Conservation (phyloP, 2,329 filamentous ascomycete species). For the Venturia effusa region DNA sequence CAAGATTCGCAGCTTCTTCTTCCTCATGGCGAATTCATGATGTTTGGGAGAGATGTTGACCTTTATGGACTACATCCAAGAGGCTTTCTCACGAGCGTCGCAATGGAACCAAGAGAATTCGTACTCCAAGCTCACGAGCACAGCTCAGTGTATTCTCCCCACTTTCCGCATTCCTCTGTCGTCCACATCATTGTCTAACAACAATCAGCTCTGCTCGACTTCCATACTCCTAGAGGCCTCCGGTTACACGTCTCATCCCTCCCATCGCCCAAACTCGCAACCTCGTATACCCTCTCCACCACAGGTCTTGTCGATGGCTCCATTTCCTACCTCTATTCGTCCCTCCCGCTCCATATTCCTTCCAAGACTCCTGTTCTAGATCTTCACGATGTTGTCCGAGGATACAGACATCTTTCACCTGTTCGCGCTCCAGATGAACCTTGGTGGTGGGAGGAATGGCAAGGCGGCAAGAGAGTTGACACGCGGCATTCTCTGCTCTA, state of each 20-base stretch:
- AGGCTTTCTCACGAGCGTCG: slow-evolving; percentile 76
- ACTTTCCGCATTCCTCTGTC: neutral
- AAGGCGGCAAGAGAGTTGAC: slow-evolving; percentile 38
- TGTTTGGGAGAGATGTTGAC: slow-evolving; percentile 56
- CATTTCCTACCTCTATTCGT: slow-evolving; percentile 94
- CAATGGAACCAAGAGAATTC: slow-evolving; percentile 89
- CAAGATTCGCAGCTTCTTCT: neutral
- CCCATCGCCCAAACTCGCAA: slow-evolving; percentile 85
- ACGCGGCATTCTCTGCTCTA: slow-evolving; percentile 53
- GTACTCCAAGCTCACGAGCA: slow-evolving; percentile 76
- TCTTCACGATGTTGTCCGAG: slow-evolving; percentile 65
- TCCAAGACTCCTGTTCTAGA: slow-evolving; percentile 67
- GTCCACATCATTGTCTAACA: slow-evolving; percentile 3
- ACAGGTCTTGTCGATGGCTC: slow-evolving; percentile 90
- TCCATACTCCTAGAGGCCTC: slow-evolving; percentile 72
- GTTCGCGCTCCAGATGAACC: slow-evolving; percentile 42
- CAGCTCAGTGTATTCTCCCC: slow-evolving; percentile 44
- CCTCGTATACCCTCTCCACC: slow-evolving; percentile 73
- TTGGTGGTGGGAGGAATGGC: slow-evolving; percentile 45
- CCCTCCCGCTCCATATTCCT: slow-evolving; percentile 57
- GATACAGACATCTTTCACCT: slow-evolving; percentile 69
- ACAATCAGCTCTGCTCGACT: slow-evolving; percentile 67
- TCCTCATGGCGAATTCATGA: neutral
- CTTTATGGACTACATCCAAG: slow-evolving; percentile 95
- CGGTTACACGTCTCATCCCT: slow-evolving; percentile 84